Evolutionary conservation across 371 early-diverging fungal genomes (phyloP), one percentile per base, ranked within the genome.

Genomic region (Saksenaea vasiformis): DNA sequence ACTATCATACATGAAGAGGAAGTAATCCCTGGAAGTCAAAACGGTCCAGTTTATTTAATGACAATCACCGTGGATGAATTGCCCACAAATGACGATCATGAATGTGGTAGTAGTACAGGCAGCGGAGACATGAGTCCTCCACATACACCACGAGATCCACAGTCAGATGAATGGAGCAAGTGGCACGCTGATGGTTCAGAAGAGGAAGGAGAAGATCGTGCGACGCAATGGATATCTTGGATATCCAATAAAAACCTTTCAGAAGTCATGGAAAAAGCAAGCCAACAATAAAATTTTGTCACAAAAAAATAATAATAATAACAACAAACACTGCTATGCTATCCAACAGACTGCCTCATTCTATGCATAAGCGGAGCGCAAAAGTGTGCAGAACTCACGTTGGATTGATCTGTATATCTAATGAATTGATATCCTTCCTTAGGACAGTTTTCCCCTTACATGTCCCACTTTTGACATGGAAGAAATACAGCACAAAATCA

Each of bases 151-250:
- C n/a, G 24, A 2, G 51, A 47, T 10, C 51, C 51, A 22, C 17
- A n/a, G 0, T 22, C 51, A 26, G 51, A 47, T 3, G 10, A 10
- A 19, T 47, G 51, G 51, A 47, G 22, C 17, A 47, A 47, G 22
- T 47, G 51, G 51, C n/a, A 22, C 10, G 17, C 51, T 2, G 60
- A 56, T 4, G 64, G 47, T 7, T 44, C 55, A 26, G 68, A 58
- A 41, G 62, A 68, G 44, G 47, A 68, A 62, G 27, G 54, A 14
- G 68, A 47, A 47, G 22, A 47, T 47, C 17, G 51, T 4, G 51
- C 51, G 22, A 22, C 27, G n/a, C 19, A 68, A 36, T 68, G 68
- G 68, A 60, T 68, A 24, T 68, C 64, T 59, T 68, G 68, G 68
- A 19, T 62, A 5, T 54, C 67, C 10, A 47, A 10, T 22, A 47